Percentiles rank a stretch among this genome's conserved stretches.
These are phyloP conservation scores for Plasmodium adleri DNA, from an alignment of 169 alveolate genomes.

Conservation along the genomic window DNA sequence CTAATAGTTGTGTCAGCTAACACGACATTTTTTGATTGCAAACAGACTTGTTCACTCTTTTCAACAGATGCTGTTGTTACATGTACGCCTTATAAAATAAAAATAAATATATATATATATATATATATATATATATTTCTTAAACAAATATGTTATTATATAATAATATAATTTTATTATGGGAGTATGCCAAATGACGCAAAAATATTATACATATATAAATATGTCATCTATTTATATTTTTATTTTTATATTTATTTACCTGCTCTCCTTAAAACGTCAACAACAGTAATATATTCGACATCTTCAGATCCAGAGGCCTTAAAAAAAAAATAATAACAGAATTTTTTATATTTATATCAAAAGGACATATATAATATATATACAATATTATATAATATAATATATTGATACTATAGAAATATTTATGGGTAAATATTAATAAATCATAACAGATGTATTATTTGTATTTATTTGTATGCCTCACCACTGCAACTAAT, in stretches of 20 bases:
- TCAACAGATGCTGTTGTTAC: conserved; percentile 73
- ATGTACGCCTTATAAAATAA: conserved; percentile 76
- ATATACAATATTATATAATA: no score
- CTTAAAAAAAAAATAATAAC: conserved; percentile 13
- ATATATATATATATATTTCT: conserved; percentile 20
- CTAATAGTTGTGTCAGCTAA: conserved; percentile 79
- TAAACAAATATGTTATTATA: no score
- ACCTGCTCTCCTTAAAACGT: conserved; percentile 84
- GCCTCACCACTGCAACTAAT: conserved; percentile 72
- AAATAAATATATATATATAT: background rate
- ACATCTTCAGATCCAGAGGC: conserved; percentile 85
- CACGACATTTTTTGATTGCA: conserved; percentile 63
- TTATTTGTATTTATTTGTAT: background rate
- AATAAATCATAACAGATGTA: background rate
- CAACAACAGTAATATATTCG: conserved; percentile 84
- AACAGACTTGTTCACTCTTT: conserved; percentile 51
- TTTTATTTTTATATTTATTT: conserved; percentile 48
- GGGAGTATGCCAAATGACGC: background rate
- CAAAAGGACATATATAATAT: no score
- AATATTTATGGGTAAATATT: background rate
- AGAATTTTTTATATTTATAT: background rate
- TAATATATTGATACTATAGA: no score
- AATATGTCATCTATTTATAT: conserved; percentile 17
- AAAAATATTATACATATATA: conserved; percentile 1
- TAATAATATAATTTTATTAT: no score